Percentiles rank a stretch among this genome's conserved stretches.
phyloP scores from a whole-genome alignment of 1,139 yeast species.

The Tardiomyces blankii region DNA sequence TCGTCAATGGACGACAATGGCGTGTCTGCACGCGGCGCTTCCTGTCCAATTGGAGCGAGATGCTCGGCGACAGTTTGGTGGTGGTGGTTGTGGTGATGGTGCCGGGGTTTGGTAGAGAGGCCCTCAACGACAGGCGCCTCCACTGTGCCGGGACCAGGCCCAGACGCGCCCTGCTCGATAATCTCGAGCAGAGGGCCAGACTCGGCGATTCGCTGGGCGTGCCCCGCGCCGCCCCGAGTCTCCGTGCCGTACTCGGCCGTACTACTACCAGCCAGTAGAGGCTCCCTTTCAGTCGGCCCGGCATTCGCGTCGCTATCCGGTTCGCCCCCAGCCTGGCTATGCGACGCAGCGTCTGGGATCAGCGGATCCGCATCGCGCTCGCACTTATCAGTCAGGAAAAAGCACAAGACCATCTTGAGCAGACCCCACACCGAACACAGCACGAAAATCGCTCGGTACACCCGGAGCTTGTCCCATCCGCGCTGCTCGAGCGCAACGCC shows the following conservation, averaged over 20 bases:
- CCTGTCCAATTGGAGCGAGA: conserved; percentile 1
- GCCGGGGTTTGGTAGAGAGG: not conserved
- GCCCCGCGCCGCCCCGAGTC: too few relatives aligned
- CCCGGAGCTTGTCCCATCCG: conserved; percentile 26
- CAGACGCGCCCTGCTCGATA: conserved; percentile 5
- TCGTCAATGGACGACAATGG: not conserved
- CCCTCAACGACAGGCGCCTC: conserved; percentile 1
- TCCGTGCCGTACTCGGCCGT: too few relatives aligned
- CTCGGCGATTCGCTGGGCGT: too few relatives aligned
- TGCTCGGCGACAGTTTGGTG: conserved; percentile 17
- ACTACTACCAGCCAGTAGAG: too few relatives aligned
- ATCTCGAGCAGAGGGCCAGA: not conserved
- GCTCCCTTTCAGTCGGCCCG: too few relatives aligned
- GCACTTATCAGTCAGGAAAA: conserved; percentile 43
- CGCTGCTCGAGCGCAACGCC: conserved; percentile 34
- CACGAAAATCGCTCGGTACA: conserved; percentile 48
- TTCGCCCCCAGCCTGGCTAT: too few relatives aligned
- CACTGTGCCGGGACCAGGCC: conserved; percentile 2
- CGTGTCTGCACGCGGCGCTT: not conserved
- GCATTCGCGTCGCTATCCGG: too few relatives aligned
- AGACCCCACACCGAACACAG: conserved; percentile 45
- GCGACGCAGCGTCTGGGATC: too few relatives aligned
- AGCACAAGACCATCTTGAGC: conserved; percentile 42
- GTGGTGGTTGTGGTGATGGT: conserved; percentile 6
- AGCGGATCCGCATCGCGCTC: conserved; percentile 32